Conservation (phyloP, 768 basidiomycete genomes). For the Rhodocollybia butyracea region DNA sequence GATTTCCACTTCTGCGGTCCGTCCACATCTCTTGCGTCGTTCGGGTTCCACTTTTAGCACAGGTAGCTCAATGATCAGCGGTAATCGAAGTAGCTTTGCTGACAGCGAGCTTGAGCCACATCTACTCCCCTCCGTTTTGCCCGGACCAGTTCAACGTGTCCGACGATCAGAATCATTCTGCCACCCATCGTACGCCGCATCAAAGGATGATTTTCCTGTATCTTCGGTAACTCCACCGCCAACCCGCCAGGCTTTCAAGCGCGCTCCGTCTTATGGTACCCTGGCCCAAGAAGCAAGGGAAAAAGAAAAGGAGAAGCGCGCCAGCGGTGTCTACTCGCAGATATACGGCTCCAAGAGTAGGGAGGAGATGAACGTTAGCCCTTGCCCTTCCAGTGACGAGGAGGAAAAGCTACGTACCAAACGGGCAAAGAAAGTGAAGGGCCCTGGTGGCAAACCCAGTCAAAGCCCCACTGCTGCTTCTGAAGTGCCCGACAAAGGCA, state of each 20-base stretch:
- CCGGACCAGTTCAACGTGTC: slow-evolving; percentile 42
- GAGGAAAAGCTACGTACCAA: slow-evolving; percentile 64
- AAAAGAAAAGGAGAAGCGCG: slow-evolving; percentile 6
- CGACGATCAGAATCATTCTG: slow-evolving; percentile 48
- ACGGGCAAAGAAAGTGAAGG: slow-evolving; percentile 51
- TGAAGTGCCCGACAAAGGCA: slow-evolving; percentile 17
- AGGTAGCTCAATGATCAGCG: slow-evolving; percentile 35
- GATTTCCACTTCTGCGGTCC: slow-evolving; percentile 32
- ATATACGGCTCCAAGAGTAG: slow-evolving; percentile 2
- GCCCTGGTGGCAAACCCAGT: slow-evolving; percentile 35
- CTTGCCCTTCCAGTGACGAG: slow-evolving; percentile 66
- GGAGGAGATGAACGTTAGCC: slow-evolving; percentile 24
- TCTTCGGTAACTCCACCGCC: slow-evolving; percentile 16
- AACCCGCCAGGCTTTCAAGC: slow-evolving; percentile 34
- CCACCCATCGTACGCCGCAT: slow-evolving; percentile 23
- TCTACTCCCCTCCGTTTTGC: slow-evolving; percentile 19
- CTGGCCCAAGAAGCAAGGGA: slow-evolving; percentile 25
- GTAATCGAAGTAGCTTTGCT: slow-evolving; percentile 25
- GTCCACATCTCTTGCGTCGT: slow-evolving; percentile 38
- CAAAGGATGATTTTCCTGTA: slow-evolving; percentile 24
- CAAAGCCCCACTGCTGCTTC: slow-evolving; percentile 11
- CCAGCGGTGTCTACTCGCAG: slow-evolving; percentile 3
- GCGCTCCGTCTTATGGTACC: slow-evolving; percentile 58
- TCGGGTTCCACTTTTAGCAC: slow-evolving; percentile 39
- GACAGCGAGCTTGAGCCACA: slow-evolving; percentile 7